A percentile compares a stretch with the other conserved stretches of the same genome.
Evolutionary conservation across 192 early-diverging fungal genomes (phyloP).

Genomic region (Entophlyctis luteolus): DNA sequence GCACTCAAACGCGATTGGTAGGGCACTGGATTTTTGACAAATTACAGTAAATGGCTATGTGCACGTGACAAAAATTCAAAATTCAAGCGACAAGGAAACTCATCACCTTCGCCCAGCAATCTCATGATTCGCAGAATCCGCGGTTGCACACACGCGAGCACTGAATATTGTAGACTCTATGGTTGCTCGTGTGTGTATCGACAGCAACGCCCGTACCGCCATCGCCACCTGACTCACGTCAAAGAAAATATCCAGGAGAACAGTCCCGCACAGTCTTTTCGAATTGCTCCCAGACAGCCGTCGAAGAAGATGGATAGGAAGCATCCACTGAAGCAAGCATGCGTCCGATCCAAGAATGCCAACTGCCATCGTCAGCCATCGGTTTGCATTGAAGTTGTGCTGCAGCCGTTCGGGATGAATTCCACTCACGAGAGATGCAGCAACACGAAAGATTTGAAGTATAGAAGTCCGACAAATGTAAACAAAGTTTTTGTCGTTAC

Average conservation of each 20-base stretch:
- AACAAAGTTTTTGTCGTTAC: neutral
- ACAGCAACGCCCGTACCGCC: too few species aligned
- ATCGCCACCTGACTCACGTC: neutral
- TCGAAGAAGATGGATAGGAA: too few species aligned
- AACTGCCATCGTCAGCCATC: neutral
- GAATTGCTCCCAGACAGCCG: too few species aligned
- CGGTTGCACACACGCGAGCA: neutral
- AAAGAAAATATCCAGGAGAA: neutral
- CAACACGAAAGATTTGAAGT: neutral
- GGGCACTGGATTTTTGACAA: neutral
- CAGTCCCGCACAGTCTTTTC: too few species aligned
- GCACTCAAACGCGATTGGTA: neutral
- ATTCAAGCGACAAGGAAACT: too few species aligned
- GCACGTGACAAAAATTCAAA: neutral
- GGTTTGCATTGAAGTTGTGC: neutral
- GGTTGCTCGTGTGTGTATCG: too few species aligned
- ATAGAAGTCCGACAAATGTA: conserved; percentile 73
- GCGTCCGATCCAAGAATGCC: neutral
- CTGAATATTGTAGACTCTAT: neutral
- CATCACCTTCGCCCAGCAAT: too few species aligned
- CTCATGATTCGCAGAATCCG: too few species aligned
- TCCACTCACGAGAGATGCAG: neutral
- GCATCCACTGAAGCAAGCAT: neutral
- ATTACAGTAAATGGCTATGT: neutral
- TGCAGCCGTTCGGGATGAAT: neutral